Evolutionary conservation across 202 grass and related monocot species (phyloP), one percentile per base, ranked within the genome.

Genomic region (Zizania palustris): DNA sequence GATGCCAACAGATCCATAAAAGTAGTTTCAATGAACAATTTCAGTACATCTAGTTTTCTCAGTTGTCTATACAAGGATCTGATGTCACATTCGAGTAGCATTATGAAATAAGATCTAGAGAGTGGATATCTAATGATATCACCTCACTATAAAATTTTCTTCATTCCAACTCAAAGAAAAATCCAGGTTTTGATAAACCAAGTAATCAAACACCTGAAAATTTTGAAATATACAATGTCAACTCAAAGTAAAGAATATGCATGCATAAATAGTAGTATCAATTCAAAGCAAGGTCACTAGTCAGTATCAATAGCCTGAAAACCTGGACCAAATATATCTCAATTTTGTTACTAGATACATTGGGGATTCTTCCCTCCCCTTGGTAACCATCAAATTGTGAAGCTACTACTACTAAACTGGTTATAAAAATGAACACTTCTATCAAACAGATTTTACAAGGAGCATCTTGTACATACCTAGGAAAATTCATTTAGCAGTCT

Each of bases 401-500:
- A 20, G 51, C n/a, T 19, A 20, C 51, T 55, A 55, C 15, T 6
- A 16, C 48, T 50, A 50, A 55, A 4, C 0, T 55, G n/a, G 48
- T 0, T 50, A 58, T 12, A n/a, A 49, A n/a, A 49, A 49, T 50
- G 58, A 63, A 33, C 15, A 33, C 20, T 67, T 43, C 14, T 50
- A 5, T 9, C 8, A 18, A 41, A 19, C 62, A 64, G 1, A 11
- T n/a, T 41, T 64, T 64, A 0, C 13, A 16, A n/a, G 13, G 34
- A 37, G 12, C 15, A 7, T 38, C 9, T 4, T 3, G 0, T 11
- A 64, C 0, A 55, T 85, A 80, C 35, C 69, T 28, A 62, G 76
- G 63, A 53, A 21, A 85, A 1, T 41, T 72, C 53, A 85, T n/a
- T 73, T 73, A 41, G 49, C 35, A 58, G 82, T 70, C 60, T 55